Evolutionary conservation across 371 early-diverging fungal species (phyloP).

Genomic region (Lichtheimia hyalospora): DNA sequence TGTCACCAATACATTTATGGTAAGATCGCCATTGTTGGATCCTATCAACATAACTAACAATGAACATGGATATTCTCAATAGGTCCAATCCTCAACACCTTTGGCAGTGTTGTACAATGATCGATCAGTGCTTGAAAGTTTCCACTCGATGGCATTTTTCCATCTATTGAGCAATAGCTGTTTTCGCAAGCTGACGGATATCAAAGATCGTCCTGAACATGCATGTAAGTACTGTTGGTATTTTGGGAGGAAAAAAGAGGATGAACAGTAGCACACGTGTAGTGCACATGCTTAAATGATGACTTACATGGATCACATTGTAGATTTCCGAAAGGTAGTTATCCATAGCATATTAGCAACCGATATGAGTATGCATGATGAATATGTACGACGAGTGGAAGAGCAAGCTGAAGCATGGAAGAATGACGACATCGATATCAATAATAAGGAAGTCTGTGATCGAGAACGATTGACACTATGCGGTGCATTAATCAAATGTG

Average conservation of each 20-base stretch:
- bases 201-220: constrained; percentile 26
- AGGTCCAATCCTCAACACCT: constrained; percentile 75
- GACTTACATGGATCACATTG: background rate
- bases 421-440: constrained; percentile 20
- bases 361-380: constrained; percentile 84
- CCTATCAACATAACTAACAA: background rate
- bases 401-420: constrained; percentile 54
- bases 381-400: constrained; percentile 70
- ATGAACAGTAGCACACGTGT: background rate
- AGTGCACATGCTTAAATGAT: too few relatives aligned
- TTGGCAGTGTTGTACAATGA: constrained; percentile 92
- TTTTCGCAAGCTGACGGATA: constrained; percentile 53
- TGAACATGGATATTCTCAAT: constrained; percentile 16
- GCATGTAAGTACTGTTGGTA: constrained; percentile 20
- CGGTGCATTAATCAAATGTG: constrained; percentile 81
- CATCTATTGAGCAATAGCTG: constrained; percentile 69
- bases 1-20: constrained; percentile 81
- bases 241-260: background rate
- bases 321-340: constrained; percentile 69
- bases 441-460: constrained; percentile 18
- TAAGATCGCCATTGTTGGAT: constrained; percentile 11
- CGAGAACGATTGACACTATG: constrained; percentile 51
- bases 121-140: constrained; percentile 91
- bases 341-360: constrained; percentile 80
- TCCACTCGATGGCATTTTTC: constrained; percentile 88